phyloP scores from a whole-genome alignment of 73 alveolate species.

The Tetrahymena elliotti region DNA sequence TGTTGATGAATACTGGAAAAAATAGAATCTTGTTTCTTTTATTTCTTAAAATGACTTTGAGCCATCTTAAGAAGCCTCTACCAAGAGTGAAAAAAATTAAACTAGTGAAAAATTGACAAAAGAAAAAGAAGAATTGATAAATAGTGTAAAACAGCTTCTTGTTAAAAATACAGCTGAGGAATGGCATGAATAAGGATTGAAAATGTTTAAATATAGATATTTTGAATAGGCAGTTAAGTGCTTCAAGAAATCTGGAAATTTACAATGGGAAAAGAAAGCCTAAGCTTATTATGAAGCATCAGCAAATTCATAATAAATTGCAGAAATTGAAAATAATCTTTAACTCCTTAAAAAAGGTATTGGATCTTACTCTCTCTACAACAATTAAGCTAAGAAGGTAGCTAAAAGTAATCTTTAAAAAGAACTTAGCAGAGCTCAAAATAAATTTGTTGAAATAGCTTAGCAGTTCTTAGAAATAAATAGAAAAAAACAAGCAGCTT shows the following conservation, averaged over 20 bases:
- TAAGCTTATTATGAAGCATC: background rate
- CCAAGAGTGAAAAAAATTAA: background rate
- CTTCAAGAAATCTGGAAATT: constrained; percentile 51
- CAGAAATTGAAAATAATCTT: background rate
- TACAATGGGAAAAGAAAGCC: constrained; percentile 7
- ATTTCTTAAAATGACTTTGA: background rate
- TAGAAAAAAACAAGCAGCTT: background rate
- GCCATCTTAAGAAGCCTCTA: background rate
- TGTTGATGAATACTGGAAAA: constrained; percentile 10
- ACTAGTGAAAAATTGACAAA: background rate
- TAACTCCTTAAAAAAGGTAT: background rate
- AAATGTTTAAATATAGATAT: constrained; percentile 40
- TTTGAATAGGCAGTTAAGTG: constrained; percentile 50
- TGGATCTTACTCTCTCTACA: background rate
- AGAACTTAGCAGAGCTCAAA: background rate
- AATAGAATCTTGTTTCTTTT: constrained; percentile 14
- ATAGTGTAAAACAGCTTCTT: constrained; percentile 4
- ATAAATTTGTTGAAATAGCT: background rate
- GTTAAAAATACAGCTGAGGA: constrained; percentile 9
- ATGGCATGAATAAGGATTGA: constrained; percentile 43
- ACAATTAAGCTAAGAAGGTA: background rate
- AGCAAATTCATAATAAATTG: background rate
- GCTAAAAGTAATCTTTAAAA: background rate
- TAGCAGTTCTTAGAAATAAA: background rate
- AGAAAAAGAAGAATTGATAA: background rate